A percentile compares a stretch with the other conserved stretches of the same genome.
These are phyloP conservation scores for Cichorium intybus DNA, from an alignment of 140 eudicot species.

Conservation along the genomic window DNA sequence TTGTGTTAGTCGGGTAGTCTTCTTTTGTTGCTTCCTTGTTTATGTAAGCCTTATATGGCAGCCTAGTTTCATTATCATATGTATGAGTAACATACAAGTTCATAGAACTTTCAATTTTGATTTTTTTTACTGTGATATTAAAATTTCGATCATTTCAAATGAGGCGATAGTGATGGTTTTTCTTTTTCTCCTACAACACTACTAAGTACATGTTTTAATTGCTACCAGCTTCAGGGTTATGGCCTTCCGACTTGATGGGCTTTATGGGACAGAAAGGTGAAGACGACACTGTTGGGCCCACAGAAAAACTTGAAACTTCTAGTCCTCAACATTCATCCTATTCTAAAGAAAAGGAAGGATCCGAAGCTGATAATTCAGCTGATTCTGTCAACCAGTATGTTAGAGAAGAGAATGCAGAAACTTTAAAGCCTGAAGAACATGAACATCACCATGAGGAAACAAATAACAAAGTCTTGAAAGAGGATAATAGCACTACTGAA, in stretches of 20 bases:
- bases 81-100: background rate
- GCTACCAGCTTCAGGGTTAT: conserved; percentile 56
- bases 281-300: conserved; percentile 27
- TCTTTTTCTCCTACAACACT: background rate
- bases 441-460: conserved; percentile 30
- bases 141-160: background rate
- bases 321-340: conserved; percentile 30
- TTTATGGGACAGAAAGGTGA: conserved; percentile 64
- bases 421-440: conserved; percentile 28
- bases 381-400: conserved; percentile 17
- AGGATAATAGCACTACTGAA: conserved; percentile 9
- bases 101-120: background rate
- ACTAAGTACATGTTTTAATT: conserved; percentile 14
- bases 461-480: conserved; percentile 3
- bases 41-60: too few relatives aligned
- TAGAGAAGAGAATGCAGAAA: conserved; percentile 38
- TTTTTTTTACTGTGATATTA: background rate
- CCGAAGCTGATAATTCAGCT: conserved; percentile 26
- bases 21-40: too few relatives aligned
- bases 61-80: too few relatives aligned
- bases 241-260: conserved; percentile 55
- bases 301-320: conserved; percentile 34
- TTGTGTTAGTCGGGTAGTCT: too few relatives aligned
- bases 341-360: conserved; percentile 37
- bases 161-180: conserved; percentile 6